These are phyloP conservation scores for Drechslerella stenobrocha DNA, from an alignment of 2,329 filamentous ascomycete genomes.

Conservation along the genomic window DNA sequence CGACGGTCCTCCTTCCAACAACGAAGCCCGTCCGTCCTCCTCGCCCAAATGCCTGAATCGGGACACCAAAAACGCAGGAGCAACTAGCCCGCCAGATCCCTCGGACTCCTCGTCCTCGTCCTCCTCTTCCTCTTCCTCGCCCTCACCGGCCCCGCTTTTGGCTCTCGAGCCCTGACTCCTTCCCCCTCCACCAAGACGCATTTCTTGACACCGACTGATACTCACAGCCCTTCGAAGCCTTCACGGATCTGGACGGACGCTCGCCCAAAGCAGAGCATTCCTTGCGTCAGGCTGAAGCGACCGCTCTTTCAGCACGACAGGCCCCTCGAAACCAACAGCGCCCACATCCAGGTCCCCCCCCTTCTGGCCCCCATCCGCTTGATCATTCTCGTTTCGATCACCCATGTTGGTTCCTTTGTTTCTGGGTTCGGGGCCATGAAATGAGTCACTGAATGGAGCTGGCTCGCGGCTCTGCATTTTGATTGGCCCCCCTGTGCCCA, in stretches of 20 bases:
- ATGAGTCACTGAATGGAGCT: conserved; percentile 44
- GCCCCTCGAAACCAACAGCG: conserved; percentile 15
- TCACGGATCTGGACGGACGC: conserved; percentile 37
- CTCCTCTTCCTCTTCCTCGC: conserved; percentile 3
- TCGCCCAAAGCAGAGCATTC: conserved; percentile 31
- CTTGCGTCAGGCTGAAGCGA: conserved; percentile 37
- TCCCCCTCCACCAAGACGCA: conserved; percentile 15
- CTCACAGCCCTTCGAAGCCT: conserved; percentile 29
- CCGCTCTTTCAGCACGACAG: conserved; percentile 43
- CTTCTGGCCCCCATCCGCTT: neutral
- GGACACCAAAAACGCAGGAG: conserved; percentile 46
- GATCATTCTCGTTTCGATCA: conserved; percentile 3
- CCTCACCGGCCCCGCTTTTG: conserved; percentile 1
- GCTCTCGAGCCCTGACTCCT: neutral
- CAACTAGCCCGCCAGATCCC: conserved; percentile 4
- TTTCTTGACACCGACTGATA: conserved; percentile 34
- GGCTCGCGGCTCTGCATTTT: conserved; percentile 26
- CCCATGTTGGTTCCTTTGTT: conserved; percentile 3
- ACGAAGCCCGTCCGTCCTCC: neutral
- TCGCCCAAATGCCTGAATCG: neutral
- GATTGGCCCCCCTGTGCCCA: conserved; percentile 27
- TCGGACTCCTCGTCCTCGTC: conserved; percentile 2
- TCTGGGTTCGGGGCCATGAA: conserved; percentile 22
- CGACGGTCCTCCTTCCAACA: conserved; percentile 1
- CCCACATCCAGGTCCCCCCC: conserved; percentile 16